phyloP scores from a whole-genome alignment of 164 flowering plant genomes.

The Piper longum region DNA sequence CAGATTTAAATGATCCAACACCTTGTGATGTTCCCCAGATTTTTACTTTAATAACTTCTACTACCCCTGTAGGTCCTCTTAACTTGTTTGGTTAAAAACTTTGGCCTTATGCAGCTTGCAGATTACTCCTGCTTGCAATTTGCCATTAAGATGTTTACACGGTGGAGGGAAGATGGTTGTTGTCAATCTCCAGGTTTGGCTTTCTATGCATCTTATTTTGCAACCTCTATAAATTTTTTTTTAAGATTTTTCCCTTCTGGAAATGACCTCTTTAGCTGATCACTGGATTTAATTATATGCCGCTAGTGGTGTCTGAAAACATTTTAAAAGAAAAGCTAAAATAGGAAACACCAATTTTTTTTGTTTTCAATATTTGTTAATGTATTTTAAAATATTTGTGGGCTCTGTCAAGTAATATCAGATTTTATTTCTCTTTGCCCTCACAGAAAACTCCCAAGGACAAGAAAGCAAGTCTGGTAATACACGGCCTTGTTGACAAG shows the following conservation, averaged over 20 bases:
- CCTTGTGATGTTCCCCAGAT: background rate
- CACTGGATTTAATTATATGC: background rate
- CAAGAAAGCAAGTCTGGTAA: conserved; percentile 84
- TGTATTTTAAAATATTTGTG: background rate
- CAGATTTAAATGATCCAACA: too few species aligned
- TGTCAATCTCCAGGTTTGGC: conserved; percentile 86
- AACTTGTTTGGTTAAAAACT: background rate
- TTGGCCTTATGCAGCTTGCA: conserved; percentile 61
- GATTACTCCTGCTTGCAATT: conserved; percentile 95
- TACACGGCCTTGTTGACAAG: conserved; percentile 85
- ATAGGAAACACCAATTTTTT: background rate
- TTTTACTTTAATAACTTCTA: background rate
- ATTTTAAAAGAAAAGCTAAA: background rate
- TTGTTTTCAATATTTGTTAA: too few species aligned
- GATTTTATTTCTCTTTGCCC: background rate
- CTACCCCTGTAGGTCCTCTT: background rate
- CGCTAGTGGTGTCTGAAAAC: too few species aligned
- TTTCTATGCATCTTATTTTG: background rate
- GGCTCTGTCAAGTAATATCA: background rate
- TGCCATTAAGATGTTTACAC: conserved; percentile 66
- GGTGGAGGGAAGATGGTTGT: conserved; percentile 92
- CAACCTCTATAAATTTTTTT: too few species aligned
- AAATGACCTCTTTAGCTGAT: background rate
- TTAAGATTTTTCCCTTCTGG: too few species aligned
- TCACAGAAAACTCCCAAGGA: conserved; percentile 93